phyloP scores from a whole-genome alignment of 1,284 basidiomycete genomes.

The Austroboletus novae-zelandiae region DNA sequence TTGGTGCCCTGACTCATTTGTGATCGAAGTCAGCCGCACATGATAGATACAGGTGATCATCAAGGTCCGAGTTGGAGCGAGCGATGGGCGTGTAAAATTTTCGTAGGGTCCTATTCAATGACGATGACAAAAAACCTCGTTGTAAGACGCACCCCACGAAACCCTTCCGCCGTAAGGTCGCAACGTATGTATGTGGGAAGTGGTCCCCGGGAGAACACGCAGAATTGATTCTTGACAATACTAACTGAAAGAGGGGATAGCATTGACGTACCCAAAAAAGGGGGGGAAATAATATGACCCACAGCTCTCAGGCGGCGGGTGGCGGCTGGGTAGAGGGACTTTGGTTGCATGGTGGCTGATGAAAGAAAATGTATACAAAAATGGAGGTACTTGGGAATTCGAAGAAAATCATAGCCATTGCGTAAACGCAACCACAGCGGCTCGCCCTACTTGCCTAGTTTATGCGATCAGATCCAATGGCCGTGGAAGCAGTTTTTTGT shows the following conservation, averaged over 20 bases:
- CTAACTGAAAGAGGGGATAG: background rate
- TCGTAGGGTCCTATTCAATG: background rate
- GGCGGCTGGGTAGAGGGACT: background rate
- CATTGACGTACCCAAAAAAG: background rate
- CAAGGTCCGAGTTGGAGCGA: no score
- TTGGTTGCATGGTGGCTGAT: background rate
- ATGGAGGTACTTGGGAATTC: background rate
- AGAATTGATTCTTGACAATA: background rate
- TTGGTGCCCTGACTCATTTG: no score
- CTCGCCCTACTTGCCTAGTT: slow-evolving; percentile 15
- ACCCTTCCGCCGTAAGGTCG: background rate
- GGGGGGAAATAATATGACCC: background rate
- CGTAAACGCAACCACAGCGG: slow-evolving; percentile 1
- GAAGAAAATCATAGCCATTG: background rate
- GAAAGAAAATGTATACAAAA: background rate
- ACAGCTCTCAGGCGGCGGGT: no score
- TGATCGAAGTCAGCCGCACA: no score
- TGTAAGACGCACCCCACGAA: background rate
- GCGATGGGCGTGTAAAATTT: background rate
- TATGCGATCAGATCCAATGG: background rate
- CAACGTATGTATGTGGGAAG: background rate
- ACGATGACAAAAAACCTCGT: background rate
- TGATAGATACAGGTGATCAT: no score
- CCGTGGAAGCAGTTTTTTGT: background rate
- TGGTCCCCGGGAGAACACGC: no score